These are phyloP conservation scores for Colletotrichum destructivum DNA, from an alignment of 2,329 filamentous ascomycete genomes.

Conservation along the genomic window DNA sequence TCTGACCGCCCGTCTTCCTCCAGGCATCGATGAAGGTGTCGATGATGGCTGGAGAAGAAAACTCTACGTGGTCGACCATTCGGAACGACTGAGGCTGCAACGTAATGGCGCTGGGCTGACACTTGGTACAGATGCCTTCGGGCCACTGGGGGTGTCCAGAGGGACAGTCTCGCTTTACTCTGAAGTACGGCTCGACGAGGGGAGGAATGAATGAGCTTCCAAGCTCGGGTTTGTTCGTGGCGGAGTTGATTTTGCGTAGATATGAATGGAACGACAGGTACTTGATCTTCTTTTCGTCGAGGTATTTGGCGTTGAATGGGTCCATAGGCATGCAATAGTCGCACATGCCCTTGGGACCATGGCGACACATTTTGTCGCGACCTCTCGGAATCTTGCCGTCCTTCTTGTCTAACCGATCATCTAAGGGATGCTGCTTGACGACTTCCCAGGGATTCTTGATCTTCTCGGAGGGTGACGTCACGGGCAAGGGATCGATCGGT, in stretches of 20 bases:
- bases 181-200: slow-evolving; percentile 91
- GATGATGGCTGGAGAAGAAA: slow-evolving; percentile 86
- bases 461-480: slow-evolving; percentile 70
- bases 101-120: slow-evolving; percentile 96
- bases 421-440: slow-evolving; percentile 88
- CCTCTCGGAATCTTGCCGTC: slow-evolving; percentile 90
- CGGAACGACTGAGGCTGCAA: slow-evolving; percentile 94
- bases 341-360: slow-evolving; percentile 98
- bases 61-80: slow-evolving; percentile 99
- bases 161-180: slow-evolving; percentile 90
- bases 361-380: slow-evolving; percentile 92
- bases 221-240: slow-evolving; percentile 95
- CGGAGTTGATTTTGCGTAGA: slow-evolving; percentile 93
- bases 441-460: slow-evolving; percentile 95
- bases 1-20: slow-evolving; percentile 87
- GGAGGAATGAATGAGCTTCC: slow-evolving; percentile 97
- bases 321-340: slow-evolving; percentile 99
- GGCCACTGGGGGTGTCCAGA: slow-evolving; percentile 95
- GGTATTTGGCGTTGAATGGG: slow-evolving; percentile 90
- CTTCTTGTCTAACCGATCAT: slow-evolving; percentile 87
- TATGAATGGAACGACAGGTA: slow-evolving; percentile 97
- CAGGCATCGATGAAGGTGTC: slow-evolving; percentile 94
- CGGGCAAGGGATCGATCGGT: slow-evolving; percentile 70
- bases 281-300: slow-evolving; percentile 98
- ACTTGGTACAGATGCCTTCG: slow-evolving; percentile 97